These are phyloP conservation scores for Isabelozyma heimii DNA, from an alignment of 805 yeast genomes.

Conservation along the genomic window DNA sequence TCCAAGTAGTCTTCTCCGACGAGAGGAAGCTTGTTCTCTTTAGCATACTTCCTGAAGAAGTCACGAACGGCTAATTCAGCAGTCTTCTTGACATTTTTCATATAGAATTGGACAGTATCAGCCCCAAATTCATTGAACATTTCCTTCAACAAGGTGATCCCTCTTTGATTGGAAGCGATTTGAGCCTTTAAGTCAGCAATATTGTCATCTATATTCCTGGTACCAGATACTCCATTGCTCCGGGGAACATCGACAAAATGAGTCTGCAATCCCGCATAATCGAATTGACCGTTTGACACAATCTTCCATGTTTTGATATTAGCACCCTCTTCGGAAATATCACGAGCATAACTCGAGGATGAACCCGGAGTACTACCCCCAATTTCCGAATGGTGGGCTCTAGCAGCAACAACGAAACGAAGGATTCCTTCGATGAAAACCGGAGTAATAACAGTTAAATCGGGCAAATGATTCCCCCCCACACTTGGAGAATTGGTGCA, in stretches of 20 bases:
- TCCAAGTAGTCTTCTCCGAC: constrained; percentile 14
- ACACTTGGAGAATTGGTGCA: constrained; percentile 78
- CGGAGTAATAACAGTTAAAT: constrained; percentile 32
- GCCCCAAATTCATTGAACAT: constrained; percentile 62
- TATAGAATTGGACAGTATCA: constrained; percentile 61
- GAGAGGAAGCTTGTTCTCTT: constrained; percentile 40
- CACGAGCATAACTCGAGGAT: constrained; percentile 15
- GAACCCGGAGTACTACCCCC: constrained; percentile 21
- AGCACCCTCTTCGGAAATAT: constrained; percentile 18
- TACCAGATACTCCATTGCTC: constrained; percentile 16
- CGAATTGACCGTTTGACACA: constrained; percentile 14
- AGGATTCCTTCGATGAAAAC: constrained; percentile 13
- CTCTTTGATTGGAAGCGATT: constrained; percentile 82
- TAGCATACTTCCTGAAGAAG: constrained; percentile 10
- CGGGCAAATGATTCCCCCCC: constrained; percentile 89
- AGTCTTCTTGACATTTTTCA: constrained; percentile 78
- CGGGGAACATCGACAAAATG: constrained; percentile 15
- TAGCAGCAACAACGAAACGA: constrained; percentile 13
- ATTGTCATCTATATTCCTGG: constrained; percentile 18
- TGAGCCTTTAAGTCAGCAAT: constrained; percentile 71
- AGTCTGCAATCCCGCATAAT: constrained; percentile 12
- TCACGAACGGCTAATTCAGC: constrained; percentile 71
- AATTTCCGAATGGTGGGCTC: constrained; percentile 24
- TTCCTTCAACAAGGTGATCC: constrained; percentile 59
- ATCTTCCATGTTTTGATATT: constrained; percentile 16